Evolutionary conservation across 208 protist species (phyloP).

Genomic region (Trypanosoma platydactyli): DNA sequence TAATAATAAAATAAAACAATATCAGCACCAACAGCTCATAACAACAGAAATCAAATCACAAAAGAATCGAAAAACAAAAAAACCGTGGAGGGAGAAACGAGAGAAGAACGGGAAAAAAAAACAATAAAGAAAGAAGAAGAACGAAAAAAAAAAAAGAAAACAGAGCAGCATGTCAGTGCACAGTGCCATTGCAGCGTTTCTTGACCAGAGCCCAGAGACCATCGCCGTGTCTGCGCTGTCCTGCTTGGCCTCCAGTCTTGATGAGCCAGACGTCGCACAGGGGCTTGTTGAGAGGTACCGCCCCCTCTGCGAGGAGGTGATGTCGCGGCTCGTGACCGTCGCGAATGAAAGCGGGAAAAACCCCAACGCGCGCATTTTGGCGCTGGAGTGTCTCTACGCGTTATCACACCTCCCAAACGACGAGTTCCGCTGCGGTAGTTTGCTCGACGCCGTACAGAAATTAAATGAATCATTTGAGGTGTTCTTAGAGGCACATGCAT

Average conservation of each 20-base stretch:
- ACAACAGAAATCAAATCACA: constrained; percentile 1
- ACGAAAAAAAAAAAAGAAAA: constrained; percentile 2
- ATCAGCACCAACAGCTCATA: background rate
- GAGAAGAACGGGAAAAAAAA: background rate
- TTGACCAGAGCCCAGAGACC: constrained; percentile 47
- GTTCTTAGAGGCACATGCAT: constrained; percentile 50
- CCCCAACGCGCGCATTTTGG: constrained; percentile 50
- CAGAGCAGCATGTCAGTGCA: constrained; percentile 30
- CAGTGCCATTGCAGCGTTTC: constrained; percentile 54
- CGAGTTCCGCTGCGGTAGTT: constrained; percentile 50
- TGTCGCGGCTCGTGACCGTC: constrained; percentile 43
- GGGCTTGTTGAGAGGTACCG: constrained; percentile 31
- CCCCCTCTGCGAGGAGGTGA: constrained; percentile 31
- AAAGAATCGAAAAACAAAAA: background rate
- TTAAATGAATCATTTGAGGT: constrained; percentile 79
- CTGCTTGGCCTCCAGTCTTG: constrained; percentile 44
- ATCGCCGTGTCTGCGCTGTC: constrained; percentile 63
- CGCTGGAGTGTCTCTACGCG: constrained; percentile 73
- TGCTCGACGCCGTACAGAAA: constrained; percentile 59
- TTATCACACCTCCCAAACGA: constrained; percentile 63
- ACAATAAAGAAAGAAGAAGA: constrained; percentile 8
- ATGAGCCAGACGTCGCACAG: constrained; percentile 35
- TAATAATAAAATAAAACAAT: background rate
- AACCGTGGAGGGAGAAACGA: background rate
- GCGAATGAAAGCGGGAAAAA: constrained; percentile 70